Evolutionary conservation across 2,329 filamentous ascomycete genomes (phyloP).

Genomic region (Ophiostoma tasmaniense): DNA sequence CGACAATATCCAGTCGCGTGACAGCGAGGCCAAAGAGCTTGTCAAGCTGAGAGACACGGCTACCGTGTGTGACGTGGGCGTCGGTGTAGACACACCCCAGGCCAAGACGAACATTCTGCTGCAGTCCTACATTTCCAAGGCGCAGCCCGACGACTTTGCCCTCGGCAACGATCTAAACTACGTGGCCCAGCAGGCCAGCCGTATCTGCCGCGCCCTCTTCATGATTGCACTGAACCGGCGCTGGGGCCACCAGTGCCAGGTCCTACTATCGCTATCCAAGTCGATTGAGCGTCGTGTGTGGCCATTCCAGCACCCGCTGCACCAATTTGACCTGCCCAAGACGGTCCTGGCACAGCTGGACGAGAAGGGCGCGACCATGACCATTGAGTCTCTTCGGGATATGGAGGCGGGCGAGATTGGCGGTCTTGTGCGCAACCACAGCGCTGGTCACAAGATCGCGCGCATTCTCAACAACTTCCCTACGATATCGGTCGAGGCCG

Average conservation of each 20-base stretch:
- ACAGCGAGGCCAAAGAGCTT: constrained; percentile 86
- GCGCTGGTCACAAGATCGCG: constrained; percentile 72
- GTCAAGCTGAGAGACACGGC: constrained; percentile 61
- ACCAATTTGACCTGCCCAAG: constrained; percentile 85
- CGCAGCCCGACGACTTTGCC: constrained; percentile 85
- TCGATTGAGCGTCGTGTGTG: constrained; percentile 95
- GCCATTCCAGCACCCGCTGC: constrained; percentile 89
- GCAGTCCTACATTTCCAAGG: constrained; percentile 86
- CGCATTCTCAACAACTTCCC: constrained; percentile 86
- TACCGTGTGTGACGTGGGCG: constrained; percentile 70
- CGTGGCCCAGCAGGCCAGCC: constrained; percentile 87
- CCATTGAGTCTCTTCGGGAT: constrained; percentile 77
- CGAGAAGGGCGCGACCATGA: constrained; percentile 44
- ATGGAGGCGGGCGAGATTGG: constrained; percentile 93
- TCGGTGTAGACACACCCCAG: constrained; percentile 62
- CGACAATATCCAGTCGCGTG: constrained; percentile 88
- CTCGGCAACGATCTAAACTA: constrained; percentile 87
- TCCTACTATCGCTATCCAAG: constrained; percentile 85
- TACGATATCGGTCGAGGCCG: constrained; percentile 79
- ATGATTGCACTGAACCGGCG: constrained; percentile 93
- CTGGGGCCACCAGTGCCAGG: constrained; percentile 92
- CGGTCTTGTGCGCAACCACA: constrained; percentile 79
- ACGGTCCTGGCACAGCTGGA: constrained; percentile 79
- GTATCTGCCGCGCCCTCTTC: constrained; percentile 90
- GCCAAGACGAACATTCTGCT: constrained; percentile 93